Base-by-base conservation (phyloP, 2,329 filamentous ascomycete species). In the Diaporthe sp. region DNA sequence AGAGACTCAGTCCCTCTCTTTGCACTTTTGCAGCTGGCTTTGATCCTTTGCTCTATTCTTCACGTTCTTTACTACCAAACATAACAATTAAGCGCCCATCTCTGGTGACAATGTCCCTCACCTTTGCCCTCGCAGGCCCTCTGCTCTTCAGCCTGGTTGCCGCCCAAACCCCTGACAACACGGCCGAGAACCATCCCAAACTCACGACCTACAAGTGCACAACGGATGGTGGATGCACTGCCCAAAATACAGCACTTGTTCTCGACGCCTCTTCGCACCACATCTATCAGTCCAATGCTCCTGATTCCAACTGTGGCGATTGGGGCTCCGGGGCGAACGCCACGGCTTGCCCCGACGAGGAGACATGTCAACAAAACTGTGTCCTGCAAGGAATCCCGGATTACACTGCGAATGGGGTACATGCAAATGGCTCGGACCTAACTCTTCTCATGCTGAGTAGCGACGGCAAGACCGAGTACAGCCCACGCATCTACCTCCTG, bases 401-500 rank as follows among this genome's bases (percentile, higher is more conserved):
- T 81, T 91, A 91, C 80, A 79, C 82, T 20, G 72, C 72, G 12
- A 75, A 80, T 42, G 84, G 84, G 7, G 79, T 85, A 61, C 80
- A 71, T 37, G 84, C 84, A 3, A 78, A 81, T 7, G 84, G 82
- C 2, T 75, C 51, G 5, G 77, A 77, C 31, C 79, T 85, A 25
- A 80, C 78, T 10, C 80, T 85, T 9, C 79, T 83, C 61, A 79
- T 80, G 70, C 79, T 83, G 22, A 67, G 72, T 39, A 76, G 79
- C 47, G 79, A 79, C 51, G 78, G 79, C 44, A 37, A 68, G 28
- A 60, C 60, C 7, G 61, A 79, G 78, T 82, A 25, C 80, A 79
- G 60, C 84, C 81, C 89, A 25, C 87, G 91, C 75, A 82, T 91
- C 37, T 93, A 92, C 80, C 85, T 93, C 65, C 85, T 93, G 80